phyloP scores from a whole-genome alignment of 805 yeast genomes.

The Suhomyces emberorum region DNA sequence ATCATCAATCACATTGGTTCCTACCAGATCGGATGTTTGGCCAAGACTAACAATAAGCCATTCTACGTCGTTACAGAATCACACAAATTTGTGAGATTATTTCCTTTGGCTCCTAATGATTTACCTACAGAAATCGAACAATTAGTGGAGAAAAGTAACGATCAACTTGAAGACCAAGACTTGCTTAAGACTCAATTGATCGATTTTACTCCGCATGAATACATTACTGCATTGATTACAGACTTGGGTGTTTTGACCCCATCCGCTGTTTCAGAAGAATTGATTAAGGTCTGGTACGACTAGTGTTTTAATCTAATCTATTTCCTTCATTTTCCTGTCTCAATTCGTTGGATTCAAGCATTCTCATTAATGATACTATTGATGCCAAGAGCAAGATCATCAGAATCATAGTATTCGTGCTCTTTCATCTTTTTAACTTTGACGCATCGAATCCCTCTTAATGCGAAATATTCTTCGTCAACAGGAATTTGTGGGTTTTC shows the following conservation, averaged over 20 bases:
- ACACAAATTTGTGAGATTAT: constrained; percentile 94
- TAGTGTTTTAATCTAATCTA: constrained; percentile 33
- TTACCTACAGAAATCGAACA: constrained; percentile 52
- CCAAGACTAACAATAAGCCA: constrained; percentile 87
- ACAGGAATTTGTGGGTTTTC: constrained; percentile 49
- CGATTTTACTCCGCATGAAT: constrained; percentile 95
- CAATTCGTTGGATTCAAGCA: no score
- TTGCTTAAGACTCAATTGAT: constrained; percentile 41
- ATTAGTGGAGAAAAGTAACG: constrained; percentile 20
- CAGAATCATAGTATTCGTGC: constrained; percentile 37
- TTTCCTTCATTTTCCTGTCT: no score
- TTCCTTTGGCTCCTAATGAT: constrained; percentile 91
- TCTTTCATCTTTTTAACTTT: constrained; percentile 28
- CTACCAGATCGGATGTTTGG: constrained; percentile 90
- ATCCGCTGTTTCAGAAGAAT: constrained; percentile 96
- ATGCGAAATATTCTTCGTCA: constrained; percentile 37
- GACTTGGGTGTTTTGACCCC: constrained; percentile 97
- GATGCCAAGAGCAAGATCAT: constrained; percentile 25
- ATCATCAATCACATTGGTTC: constrained; percentile 94
- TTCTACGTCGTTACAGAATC: constrained; percentile 91
- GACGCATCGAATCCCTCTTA: constrained; percentile 46
- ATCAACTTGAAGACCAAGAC: constrained; percentile 17
- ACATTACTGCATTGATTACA: constrained; percentile 91
- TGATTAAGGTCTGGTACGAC: constrained; percentile 97
- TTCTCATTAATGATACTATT: no score